Base-by-base conservation (phyloP, 176 grass and related monocot genomes). In the Triticum monococcum region DNA sequence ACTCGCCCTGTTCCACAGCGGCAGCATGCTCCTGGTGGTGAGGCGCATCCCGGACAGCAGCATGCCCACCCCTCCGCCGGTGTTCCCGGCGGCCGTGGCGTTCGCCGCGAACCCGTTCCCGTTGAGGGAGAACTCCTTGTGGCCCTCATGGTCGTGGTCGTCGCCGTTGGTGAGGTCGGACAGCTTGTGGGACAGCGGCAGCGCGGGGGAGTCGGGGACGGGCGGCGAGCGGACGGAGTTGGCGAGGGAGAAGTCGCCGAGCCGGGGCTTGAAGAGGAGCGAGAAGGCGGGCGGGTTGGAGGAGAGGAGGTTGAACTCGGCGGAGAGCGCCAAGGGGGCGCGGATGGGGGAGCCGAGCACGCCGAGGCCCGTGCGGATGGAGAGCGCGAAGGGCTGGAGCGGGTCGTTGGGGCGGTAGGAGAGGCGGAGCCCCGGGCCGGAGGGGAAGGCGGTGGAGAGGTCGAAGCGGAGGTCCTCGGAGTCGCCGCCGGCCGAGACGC, bases 381-480 rank as follows among this genome's bases (percentile, higher is more conserved):
- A 91, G 78, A 98, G 86, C n/a, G 87, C 83, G 80, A 98, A 94
- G 25, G 93, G 93, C 74, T 85, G 89, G 61, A 83, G 62, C 33
- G 86, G 5, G 57, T 98, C 90, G 78, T 92, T 94, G 81, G 96
- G 96, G 82, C 77, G 81, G 85, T 98, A 98, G 12, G 94, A 98
- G 67, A 96, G 75, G 70, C 94, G 92, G 78, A 94, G 83, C 6
- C 87, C 88, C 25, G 96, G 93, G 78, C 88, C 93, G 31, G 70
- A 72, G 64, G 81, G 9, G 69, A 98, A 98, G 70, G 92, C 91
- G 38, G 96, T 96, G 75, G 87, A 88, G 46, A 98, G 79, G 67
- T 98, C 93, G 83, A 98, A 80, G 69, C 90, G 93, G 37, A 98
- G 90, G 52, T 98, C 93, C 81, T 73, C 86, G 57, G 71, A n/a